A percentile compares a stretch with the other conserved stretches of the same genome.
These are phyloP conservation scores for Ceratocystis smalleyi DNA, from an alignment of 2,329 filamentous ascomycete genomes.

Conservation along the genomic window DNA sequence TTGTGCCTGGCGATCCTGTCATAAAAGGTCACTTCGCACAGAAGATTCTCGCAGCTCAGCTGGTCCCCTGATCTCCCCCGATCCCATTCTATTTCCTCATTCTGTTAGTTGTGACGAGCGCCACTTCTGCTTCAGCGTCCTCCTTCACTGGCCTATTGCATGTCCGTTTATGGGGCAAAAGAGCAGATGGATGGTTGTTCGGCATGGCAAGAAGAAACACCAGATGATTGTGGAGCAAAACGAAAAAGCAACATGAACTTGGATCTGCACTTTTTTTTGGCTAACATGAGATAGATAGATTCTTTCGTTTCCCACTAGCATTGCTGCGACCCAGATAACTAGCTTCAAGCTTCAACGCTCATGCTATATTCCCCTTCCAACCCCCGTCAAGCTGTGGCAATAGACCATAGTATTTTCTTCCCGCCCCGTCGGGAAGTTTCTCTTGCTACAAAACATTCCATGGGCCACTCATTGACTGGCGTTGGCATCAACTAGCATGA, in stretches of 20 bases:
- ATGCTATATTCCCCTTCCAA: background rate
- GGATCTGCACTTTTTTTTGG: background rate
- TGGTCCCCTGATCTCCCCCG: background rate
- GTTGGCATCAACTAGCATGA: constrained; percentile 1
- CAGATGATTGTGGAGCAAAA: background rate
- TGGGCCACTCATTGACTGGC: background rate
- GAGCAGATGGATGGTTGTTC: background rate
- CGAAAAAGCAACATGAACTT: background rate
- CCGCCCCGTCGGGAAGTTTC: background rate
- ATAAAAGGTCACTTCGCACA: background rate
- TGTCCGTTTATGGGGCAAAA: background rate
- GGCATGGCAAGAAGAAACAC: background rate
- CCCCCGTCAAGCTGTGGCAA: background rate
- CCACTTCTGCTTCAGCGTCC: background rate
- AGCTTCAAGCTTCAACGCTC: background rate
- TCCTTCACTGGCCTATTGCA: background rate
- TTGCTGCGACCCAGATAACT: background rate
- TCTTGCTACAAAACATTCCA: background rate
- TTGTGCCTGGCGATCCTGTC: constrained; percentile 1
- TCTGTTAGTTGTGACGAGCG: background rate
- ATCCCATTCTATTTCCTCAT: background rate
- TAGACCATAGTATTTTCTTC: background rate
- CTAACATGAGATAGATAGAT: background rate
- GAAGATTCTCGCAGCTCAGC: background rate
- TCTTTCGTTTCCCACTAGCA: background rate